These are phyloP conservation scores for Colletotrichum graminicola DNA, from an alignment of 2,329 filamentous ascomycete genomes.

Conservation along the genomic window DNA sequence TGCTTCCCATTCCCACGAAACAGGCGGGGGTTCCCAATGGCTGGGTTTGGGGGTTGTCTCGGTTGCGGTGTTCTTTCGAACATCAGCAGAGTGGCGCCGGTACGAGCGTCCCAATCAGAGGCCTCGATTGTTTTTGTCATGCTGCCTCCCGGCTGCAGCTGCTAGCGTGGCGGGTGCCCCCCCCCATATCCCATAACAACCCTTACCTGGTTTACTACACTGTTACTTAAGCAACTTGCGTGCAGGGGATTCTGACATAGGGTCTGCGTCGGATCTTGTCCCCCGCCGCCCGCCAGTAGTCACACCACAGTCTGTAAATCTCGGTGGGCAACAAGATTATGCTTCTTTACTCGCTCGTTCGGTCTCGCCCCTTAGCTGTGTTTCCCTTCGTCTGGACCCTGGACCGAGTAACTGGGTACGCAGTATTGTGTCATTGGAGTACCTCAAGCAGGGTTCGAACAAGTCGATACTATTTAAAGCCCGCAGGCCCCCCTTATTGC, in stretches of 20 bases:
- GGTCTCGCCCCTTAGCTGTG: constrained; percentile 6
- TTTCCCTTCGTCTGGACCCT: neutral
- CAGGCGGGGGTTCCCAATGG: neutral
- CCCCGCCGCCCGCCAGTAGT: neutral
- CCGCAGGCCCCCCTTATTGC: neutral
- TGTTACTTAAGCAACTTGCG: neutral
- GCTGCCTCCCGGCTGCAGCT: constrained; percentile 22
- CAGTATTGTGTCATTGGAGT: neutral
- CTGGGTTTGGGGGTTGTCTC: neutral
- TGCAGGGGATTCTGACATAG: constrained; percentile 6
- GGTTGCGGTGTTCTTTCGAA: constrained; percentile 1
- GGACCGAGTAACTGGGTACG: constrained; percentile 20
- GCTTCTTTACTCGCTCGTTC: constrained; percentile 4
- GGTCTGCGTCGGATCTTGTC: constrained; percentile 10
- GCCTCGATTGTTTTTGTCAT: constrained; percentile 24
- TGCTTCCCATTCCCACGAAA: neutral
- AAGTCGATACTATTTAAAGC: constrained; percentile 29
- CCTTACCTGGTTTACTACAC: neutral
- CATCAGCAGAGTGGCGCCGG: neutral
- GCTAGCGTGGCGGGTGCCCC: constrained; percentile 29
- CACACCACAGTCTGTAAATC: neutral
- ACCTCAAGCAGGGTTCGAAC: neutral
- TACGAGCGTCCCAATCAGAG: constrained; percentile 33
- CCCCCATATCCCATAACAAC: constrained; percentile 12
- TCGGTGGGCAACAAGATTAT: constrained; percentile 6